phyloP scores from a whole-genome alignment of 2,329 filamentous ascomycete species.

The Xylariales sp. region DNA sequence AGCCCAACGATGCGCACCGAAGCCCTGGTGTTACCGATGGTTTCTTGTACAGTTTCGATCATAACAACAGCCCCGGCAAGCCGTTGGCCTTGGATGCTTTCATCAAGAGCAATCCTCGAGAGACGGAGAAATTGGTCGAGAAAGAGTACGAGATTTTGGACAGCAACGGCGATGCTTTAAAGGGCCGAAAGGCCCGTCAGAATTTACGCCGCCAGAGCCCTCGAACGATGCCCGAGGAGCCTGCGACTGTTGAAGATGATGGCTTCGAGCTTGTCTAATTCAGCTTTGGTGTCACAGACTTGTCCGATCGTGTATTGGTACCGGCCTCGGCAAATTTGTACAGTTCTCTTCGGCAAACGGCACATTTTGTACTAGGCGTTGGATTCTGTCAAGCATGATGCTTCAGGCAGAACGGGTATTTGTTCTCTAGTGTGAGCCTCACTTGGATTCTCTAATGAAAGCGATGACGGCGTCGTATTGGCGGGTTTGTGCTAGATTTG shows the following conservation, averaged over 20 bases:
- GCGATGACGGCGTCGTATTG: neutral
- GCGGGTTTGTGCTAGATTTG: neutral
- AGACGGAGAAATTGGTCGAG: constrained; percentile 40
- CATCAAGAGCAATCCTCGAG: constrained; percentile 29
- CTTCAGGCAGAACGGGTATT: neutral
- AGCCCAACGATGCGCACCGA: constrained; percentile 14
- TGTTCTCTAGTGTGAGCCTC: neutral
- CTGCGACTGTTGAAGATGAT: constrained; percentile 30
- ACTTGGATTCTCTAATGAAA: too few relatives aligned
- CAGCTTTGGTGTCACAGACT: neutral
- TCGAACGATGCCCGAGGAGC: constrained; percentile 14
- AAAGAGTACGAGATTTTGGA: constrained; percentile 45
- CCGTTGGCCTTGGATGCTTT: constrained; percentile 35
- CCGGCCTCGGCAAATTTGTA: neutral
- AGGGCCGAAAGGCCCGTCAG: constrained; percentile 37
- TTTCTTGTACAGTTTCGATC: constrained; percentile 41
- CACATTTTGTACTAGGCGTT: neutral
- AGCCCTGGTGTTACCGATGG: constrained; percentile 25
- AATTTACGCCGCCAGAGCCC: constrained; percentile 30
- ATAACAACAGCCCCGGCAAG: constrained; percentile 30
- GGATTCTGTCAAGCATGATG: neutral
- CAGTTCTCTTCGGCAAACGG: neutral
- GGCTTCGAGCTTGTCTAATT: constrained; percentile 36
- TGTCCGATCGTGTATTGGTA: neutral
- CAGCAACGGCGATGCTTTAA: constrained; percentile 37